Base-by-base conservation (phyloP, 169 alveolate species). In the Pseudocohnilembus persalinus region DNA sequence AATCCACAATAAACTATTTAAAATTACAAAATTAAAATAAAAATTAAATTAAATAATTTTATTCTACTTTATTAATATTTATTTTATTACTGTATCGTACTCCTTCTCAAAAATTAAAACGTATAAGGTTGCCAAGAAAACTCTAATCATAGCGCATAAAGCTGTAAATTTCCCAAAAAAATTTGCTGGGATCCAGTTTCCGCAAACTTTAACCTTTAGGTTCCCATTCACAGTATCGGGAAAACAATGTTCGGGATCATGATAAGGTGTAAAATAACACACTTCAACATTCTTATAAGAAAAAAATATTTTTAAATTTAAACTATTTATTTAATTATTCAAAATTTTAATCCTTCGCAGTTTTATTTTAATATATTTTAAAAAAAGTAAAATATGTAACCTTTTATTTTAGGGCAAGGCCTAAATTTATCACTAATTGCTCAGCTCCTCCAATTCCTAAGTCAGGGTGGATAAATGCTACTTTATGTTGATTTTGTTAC, bases 361-460 rank as follows among this genome's bases (percentile, higher is more conserved):
- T 33, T 98, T 92, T 83, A 94, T 97, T 31, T 96, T 89, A 84
- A 98, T 94, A 63, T 29, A 98, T 97, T 34, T 99, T 97, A 86
- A 89, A 95, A 80, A 97, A 84, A 83, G 91, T 95, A 0, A 96
- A 97, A 81, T 90, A 88, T 85, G 94, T 88, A 49, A 96, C 96
- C 68, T 89, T 82, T 73, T 89, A 92, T 90, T 95, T 93, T 30
- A 97, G 88, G 0, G 98, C 98, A n/a, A 96, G 87, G 26, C 98
- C 98, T 32, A 98, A 91, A 74, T 94, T 95, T 31, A 97, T 97
- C 73, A 97, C 91, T 49, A 97, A 94, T 88, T 97, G 96, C 87
- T 98, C 99, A 25, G 99, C 99, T 11, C 99, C 99, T 65, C 99
- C 99, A 29, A 97, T 96, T 35, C 98, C 99, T 77, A 96, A 90